Conservation (phyloP, 768 basidiomycete species). For the Phanerochaete sordida region DNA sequence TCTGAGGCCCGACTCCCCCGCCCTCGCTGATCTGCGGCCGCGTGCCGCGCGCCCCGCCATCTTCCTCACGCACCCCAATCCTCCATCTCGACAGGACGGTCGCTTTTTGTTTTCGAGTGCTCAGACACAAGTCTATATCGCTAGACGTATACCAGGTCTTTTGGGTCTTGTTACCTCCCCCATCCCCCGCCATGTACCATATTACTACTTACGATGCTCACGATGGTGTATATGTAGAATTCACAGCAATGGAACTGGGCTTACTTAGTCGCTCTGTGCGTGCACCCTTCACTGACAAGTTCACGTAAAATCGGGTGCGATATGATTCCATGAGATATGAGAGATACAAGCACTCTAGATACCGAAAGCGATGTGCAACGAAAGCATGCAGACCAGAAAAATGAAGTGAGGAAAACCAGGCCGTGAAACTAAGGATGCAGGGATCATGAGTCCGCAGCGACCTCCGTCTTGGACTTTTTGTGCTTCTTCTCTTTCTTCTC, state of each 20-base stretch:
- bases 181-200: neutral
- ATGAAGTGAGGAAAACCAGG: neutral
- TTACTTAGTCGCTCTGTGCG: too few species aligned
- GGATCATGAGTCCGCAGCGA: slow-evolving; percentile 6
- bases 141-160: slow-evolving; percentile 12
- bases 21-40: too few species aligned
- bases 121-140: slow-evolving; percentile 7
- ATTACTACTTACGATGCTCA: neutral
- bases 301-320: too few species aligned
- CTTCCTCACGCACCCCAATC: neutral
- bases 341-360: neutral
- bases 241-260: neutral
- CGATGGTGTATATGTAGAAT: neutral
- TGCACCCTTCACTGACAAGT: too few species aligned
- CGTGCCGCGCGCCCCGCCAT: too few species aligned
- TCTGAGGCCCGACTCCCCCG: slow-evolving; percentile 17
- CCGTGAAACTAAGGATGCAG: neutral
- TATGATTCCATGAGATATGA: neutral
- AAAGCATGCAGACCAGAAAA: neutral
- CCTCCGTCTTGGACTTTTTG: slow-evolving; percentile 18
- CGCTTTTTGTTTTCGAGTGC: neutral
- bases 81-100: neutral
- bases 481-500: slow-evolving; percentile 28
- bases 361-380: neutral
- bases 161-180: neutral